Percentiles rank a stretch among this genome's conserved stretches.
These are phyloP conservation scores for Conticribra guillardii DNA, from an alignment of 108 stramenopile genomes.

Conservation along the genomic window DNA sequence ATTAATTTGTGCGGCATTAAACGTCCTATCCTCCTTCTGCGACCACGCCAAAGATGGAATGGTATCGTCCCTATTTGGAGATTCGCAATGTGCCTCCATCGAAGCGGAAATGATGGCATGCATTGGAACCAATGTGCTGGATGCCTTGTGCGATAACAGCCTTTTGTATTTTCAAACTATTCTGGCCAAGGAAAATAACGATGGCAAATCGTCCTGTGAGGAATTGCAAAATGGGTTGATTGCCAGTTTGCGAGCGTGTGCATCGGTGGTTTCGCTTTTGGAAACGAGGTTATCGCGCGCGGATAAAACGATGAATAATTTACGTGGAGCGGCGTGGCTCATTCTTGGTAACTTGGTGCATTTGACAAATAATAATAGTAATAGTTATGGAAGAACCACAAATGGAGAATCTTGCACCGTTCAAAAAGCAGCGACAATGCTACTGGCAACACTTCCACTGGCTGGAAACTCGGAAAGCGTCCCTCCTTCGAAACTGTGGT, in stretches of 20 bases:
- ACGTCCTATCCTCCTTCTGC: slow-evolving; percentile 16
- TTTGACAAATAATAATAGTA: neutral
- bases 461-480: slow-evolving; percentile 21
- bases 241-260: slow-evolving; percentile 13
- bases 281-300: slow-evolving; percentile 31
- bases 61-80: neutral
- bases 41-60: slow-evolving; percentile 35
- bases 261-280: slow-evolving; percentile 20
- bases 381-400: neutral
- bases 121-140: slow-evolving; percentile 20
- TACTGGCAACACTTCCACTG: slow-evolving; percentile 33
- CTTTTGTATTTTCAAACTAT: slow-evolving; percentile 1
- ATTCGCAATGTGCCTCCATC: slow-evolving; percentile 14
- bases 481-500: slow-evolving; percentile 25
- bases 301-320: slow-evolving; percentile 2
- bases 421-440: slow-evolving; percentile 22
- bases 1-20: slow-evolving; percentile 6
- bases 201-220: neutral
- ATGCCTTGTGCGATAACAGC: slow-evolving; percentile 28
- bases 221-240: neutral
- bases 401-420: neutral
- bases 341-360: neutral
- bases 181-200: neutral
- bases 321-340: slow-evolving; percentile 14
- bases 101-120: slow-evolving; percentile 36